Conservation (phyloP, 108 stramenopile species). For the Cylindrotheca closterium region DNA sequence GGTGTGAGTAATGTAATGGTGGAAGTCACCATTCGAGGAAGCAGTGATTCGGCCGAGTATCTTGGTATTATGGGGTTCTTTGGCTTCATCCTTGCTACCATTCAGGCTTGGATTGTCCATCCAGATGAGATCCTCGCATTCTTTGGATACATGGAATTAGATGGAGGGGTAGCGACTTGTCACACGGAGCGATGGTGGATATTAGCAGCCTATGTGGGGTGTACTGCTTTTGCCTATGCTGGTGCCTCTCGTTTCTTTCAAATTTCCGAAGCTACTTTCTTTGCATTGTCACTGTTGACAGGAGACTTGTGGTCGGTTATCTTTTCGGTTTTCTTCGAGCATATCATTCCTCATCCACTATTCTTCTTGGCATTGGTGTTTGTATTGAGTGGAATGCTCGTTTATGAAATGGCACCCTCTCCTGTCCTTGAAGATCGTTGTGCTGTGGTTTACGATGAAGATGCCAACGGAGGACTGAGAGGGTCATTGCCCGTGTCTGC, state of each 20-base stretch:
- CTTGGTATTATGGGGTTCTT: slow-evolving; percentile 85
- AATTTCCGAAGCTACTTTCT: slow-evolving; percentile 74
- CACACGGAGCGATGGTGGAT: slow-evolving; percentile 27
- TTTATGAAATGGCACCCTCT: slow-evolving; percentile 89
- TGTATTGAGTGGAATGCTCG: slow-evolving; percentile 78
- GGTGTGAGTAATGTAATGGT: slow-evolving; percentile 85
- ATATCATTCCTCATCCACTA: slow-evolving; percentile 64
- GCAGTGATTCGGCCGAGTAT: slow-evolving; percentile 62
- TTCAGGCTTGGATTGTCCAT: slow-evolving; percentile 75
- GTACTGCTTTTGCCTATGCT: slow-evolving; percentile 51
- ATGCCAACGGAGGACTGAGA: too few relatives aligned
- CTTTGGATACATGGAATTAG: slow-evolving; percentile 18
- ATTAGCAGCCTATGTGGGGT: slow-evolving; percentile 52
- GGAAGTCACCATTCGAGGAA: slow-evolving; percentile 59
- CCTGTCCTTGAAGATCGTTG: slow-evolving; percentile 30
- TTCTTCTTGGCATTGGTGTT: slow-evolving; percentile 85
- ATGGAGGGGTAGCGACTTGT: slow-evolving; percentile 31
- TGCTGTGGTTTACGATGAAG: too few relatives aligned
- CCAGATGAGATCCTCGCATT: slow-evolving; percentile 46
- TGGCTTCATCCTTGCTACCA: slow-evolving; percentile 61
- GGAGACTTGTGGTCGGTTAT: slow-evolving; percentile 92
- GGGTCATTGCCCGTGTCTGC: too few relatives aligned
- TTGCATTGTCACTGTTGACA: slow-evolving; percentile 87
- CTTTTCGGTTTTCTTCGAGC: slow-evolving; percentile 80
- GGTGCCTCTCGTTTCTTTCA: slow-evolving; percentile 66